Percentiles rank a stretch among this genome's conserved stretches.
phyloP scores from a whole-genome alignment of 208 protist genomes.

The Leishmania amazonensis region DNA sequence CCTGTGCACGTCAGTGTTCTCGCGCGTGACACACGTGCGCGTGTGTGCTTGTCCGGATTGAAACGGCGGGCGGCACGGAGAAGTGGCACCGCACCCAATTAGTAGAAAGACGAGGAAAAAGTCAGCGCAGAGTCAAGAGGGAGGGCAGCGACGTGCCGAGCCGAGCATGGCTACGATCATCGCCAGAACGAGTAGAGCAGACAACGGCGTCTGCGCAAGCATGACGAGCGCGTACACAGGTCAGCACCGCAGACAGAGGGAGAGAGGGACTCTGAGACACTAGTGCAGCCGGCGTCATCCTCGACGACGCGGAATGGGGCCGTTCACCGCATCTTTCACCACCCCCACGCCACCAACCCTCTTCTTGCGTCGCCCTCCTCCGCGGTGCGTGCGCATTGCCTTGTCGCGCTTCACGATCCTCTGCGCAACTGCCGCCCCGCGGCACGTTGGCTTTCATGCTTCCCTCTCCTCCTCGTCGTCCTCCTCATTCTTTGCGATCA shows the following conservation, averaged over 20 bases:
- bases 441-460: no score
- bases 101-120: background rate
- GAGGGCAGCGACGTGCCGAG: background rate
- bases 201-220: background rate
- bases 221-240: background rate
- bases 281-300: background rate
- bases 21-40: background rate
- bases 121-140: background rate
- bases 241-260: background rate
- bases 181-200: background rate
- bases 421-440: no score
- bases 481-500: no score
- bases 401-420: background rate
- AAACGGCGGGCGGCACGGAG: background rate
- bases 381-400: background rate
- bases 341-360: background rate
- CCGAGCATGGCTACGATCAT: background rate
- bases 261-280: background rate
- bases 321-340: background rate
- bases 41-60: background rate
- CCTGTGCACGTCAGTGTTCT: background rate
- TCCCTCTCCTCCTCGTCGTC: no score
- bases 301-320: background rate
- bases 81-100: background rate
- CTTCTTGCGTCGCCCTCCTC: background rate